phyloP scores from a whole-genome alignment of 768 basidiomycete genomes.

The Lactarius tabidus region DNA sequence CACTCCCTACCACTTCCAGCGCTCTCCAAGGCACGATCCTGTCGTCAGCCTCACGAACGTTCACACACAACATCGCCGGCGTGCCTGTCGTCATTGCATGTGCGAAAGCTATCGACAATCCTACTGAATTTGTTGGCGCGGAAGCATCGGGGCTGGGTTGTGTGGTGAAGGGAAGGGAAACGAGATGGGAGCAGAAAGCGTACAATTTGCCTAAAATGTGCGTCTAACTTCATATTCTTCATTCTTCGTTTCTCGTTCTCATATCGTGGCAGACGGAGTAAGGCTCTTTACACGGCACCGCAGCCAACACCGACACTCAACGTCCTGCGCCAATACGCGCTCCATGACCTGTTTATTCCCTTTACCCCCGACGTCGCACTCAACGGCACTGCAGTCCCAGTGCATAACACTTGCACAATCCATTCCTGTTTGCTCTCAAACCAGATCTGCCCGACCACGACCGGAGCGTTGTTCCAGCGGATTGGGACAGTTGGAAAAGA shows the following conservation, averaged over 20 bases:
- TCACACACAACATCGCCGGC: constrained; percentile 84
- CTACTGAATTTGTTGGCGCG: constrained; percentile 58
- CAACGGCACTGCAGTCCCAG: constrained; percentile 41
- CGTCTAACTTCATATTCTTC: not conserved
- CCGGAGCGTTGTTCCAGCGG: too few species aligned
- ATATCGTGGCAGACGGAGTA: constrained; percentile 66
- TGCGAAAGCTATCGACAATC: constrained; percentile 90
- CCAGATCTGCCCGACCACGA: too few species aligned
- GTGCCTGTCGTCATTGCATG: constrained; percentile 86
- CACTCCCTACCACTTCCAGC: constrained; percentile 53
- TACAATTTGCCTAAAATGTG: constrained; percentile 89
- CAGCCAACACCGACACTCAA: constrained; percentile 71
- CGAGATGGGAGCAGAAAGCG: constrained; percentile 92
- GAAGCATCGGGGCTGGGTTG: constrained; percentile 82
- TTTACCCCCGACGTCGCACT: constrained; percentile 41
- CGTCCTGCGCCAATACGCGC: constrained; percentile 74
- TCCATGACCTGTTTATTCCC: constrained; percentile 76
- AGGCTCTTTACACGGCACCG: constrained; percentile 82
- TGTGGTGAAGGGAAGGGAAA: constrained; percentile 88
- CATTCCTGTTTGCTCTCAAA: constrained; percentile 64
- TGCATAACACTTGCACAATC: too few species aligned
- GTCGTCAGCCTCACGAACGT: constrained; percentile 77
- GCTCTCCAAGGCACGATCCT: constrained; percentile 60
- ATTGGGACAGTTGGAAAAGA: too few species aligned
- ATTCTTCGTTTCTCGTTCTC: constrained; percentile 5